Percentiles rank a stretch among this genome's conserved stretches.
phyloP scores from a whole-genome alignment of 805 yeast species.

The Yamadazyma insecticola region DNA sequence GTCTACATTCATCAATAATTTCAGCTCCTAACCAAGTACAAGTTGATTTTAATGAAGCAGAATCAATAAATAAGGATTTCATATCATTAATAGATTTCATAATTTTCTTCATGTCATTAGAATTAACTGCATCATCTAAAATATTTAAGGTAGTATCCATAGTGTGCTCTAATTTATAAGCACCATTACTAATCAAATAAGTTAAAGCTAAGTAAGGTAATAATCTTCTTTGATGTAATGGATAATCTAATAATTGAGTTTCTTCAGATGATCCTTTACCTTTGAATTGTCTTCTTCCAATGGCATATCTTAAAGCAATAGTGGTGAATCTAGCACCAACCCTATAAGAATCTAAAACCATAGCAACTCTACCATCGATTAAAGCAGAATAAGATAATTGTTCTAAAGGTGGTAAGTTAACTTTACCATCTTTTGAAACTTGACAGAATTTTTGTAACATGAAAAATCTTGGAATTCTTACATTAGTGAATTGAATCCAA shows the following conservation, averaged over 20 bases:
- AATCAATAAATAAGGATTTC: constrained; percentile 41
- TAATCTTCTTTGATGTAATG: constrained; percentile 43
- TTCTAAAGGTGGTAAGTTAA: constrained; percentile 40
- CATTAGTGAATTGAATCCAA: constrained; percentile 44
- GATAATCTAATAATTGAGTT: constrained; percentile 40
- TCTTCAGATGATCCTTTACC: constrained; percentile 23
- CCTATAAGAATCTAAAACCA: constrained; percentile 42
- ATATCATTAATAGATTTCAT: constrained; percentile 30
- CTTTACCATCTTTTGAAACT: constrained; percentile 37
- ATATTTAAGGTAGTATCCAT: constrained; percentile 24
- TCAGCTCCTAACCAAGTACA: constrained; percentile 42
- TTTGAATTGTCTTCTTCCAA: constrained; percentile 43
- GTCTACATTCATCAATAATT: constrained; percentile 38
- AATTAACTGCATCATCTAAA: constrained; percentile 34
- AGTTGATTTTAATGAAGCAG: constrained; percentile 42
- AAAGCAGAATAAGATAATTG: constrained; percentile 41
- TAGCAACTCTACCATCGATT: constrained; percentile 41
- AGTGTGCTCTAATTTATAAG: constrained; percentile 32
- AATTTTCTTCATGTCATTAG: constrained; percentile 27
- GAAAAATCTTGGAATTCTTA: constrained; percentile 40
- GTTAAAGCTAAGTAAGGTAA: constrained; percentile 40
- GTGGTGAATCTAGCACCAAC: constrained; percentile 38
- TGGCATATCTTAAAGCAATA: constrained; percentile 41
- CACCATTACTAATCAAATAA: constrained; percentile 34
- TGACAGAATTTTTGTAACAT: constrained; percentile 44